Base-by-base conservation (phyloP, 495 filamentous ascomycete species). In the Xylaria curta region DNA sequence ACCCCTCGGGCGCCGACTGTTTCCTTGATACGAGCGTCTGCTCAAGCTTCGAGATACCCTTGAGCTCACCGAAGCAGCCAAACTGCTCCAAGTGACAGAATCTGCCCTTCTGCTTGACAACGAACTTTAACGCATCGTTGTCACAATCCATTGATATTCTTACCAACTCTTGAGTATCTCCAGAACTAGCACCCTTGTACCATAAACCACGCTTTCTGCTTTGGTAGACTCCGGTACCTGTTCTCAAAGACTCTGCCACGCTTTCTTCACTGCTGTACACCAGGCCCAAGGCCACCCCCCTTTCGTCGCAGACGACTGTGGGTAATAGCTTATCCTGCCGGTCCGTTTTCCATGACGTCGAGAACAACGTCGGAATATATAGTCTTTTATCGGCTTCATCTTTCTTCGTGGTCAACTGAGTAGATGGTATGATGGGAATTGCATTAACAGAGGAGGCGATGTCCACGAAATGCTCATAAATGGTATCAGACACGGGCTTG, bases 111-210 rank as follows among this genome's bases (percentile, higher is more conserved):
- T 99, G 96, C 75, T 89, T 89, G 24, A 98, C 96, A 2, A 92
- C 85, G 78, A 97, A 98, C 64, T 91, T 90, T 71, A 99, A 81
- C 71, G 95, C 97, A 82, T 99, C 96, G 68, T 91, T 89, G 79
- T 99, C 96, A 80, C 96, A 99, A 77, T 99, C 96, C 31, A 93
- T 81, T 4, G 92, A 91, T 74, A 99, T 90, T 46, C 89, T 89
- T 28, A 98, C 86, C 64, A 99, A 83, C 78, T 98, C 90, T 79
- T 99, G 96, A 1, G 91, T 91, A 79, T 98, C 95, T 33, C 96
- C 97, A 64, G 95, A 97, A 10, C 91, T 94, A 44, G 94, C 93
- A 28, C 96, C 96, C 82, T 99, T 99, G 82, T 97, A 94, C 96
- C 96, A 99, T 31, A 99, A 82, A 2, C 95, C 95, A 7, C 95